These are phyloP conservation scores for Xerocomus amazonicus DNA, from an alignment of 1,284 basidiomycete genomes.

Conservation along the genomic window DNA sequence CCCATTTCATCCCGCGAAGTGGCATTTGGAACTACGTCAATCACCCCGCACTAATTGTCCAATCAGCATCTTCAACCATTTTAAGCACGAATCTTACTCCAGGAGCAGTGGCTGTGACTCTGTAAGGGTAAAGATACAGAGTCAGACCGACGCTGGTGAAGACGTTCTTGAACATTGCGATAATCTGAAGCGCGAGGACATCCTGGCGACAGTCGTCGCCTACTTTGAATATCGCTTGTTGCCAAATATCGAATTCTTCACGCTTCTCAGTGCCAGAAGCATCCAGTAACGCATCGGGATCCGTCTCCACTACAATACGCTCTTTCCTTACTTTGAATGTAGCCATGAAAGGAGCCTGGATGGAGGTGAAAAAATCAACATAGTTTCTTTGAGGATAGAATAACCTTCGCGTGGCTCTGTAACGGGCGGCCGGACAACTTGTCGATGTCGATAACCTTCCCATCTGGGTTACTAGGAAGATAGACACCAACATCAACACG, in stretches of 20 bases:
- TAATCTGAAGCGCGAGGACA: slow-evolving; percentile 92
- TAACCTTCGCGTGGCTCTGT: slow-evolving; percentile 95
- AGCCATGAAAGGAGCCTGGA: slow-evolving; percentile 98
- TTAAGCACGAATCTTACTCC: slow-evolving; percentile 59
- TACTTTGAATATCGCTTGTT: slow-evolving; percentile 99
- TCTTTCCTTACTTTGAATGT: slow-evolving; percentile 97
- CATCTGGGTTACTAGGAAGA: slow-evolving; percentile 96
- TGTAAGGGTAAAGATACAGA: slow-evolving; percentile 93
- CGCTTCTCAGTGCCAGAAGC: slow-evolving; percentile 53
- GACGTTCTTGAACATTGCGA: slow-evolving; percentile 99
- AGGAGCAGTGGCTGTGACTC: slow-evolving; percentile 95
- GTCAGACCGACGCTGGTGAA: slow-evolving; percentile 88
- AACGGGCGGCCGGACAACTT: slow-evolving; percentile 94
- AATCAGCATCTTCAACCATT: slow-evolving; percentile 2
- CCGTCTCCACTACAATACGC: slow-evolving; percentile 53
- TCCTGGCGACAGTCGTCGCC: slow-evolving; percentile 99
- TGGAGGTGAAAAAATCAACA: not conserved
- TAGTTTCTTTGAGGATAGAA: not conserved
- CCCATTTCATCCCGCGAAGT: slow-evolving; percentile 99
- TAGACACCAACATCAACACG: slow-evolving; percentile 92
- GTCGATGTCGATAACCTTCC: slow-evolving; percentile 93
- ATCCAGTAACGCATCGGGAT: slow-evolving; percentile 69
- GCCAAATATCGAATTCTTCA: slow-evolving; percentile 88
- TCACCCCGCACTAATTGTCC: slow-evolving; percentile 81
- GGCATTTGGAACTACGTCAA: slow-evolving; percentile 97